Evolutionary conservation across 2,329 filamentous ascomycete genomes (phyloP), one percentile per base, ranked within the genome.

Genomic region (Canariomyces notabilis): DNA sequence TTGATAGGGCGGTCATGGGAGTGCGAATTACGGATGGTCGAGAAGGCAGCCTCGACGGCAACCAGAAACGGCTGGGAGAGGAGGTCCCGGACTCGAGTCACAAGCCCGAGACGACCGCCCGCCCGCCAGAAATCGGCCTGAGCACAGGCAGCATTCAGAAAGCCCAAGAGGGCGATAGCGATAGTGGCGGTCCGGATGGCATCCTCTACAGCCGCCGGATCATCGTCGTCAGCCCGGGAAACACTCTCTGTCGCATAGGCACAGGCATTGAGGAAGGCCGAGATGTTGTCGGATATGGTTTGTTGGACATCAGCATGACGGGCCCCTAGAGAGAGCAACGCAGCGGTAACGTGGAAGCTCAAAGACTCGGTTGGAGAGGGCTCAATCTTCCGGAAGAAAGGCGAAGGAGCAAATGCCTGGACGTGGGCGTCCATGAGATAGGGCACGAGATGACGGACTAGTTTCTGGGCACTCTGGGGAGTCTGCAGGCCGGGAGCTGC

Each of bases 291-390:
- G 2, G 80, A 74, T 1, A 89, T 80, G 1, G 73, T 72, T 46
- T 83, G 74, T 49, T 85, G 81, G 19, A 97, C 71, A 14, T 78
- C 75, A 21, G 77, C 72, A 64, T 91, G 87, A 44, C 82, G 83
- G 39, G 80, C 76, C 2, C 89, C 91, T 18, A 98, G 72, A 1
- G 83, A 80, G n/a, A 98, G 75, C 6, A 97, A 72, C 5, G 90
- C 90, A 5, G 79, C 79, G 0, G 89, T 85, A 32, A 98, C 77
- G 57, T 87, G 82, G 58, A 83, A 84, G 2, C 87, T 83, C 23
- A 97, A 72, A 1, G 83, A 77, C 66, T 97, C 91, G 73, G 89
- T 93, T 16, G 94, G 91, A 3, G 88, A 94, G 1, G 89, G 89
- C 50, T 90, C 84, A 62, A 95, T 79, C 56, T 81, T 82, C 56